Evolutionary conservation across 306 rosid species (phyloP), one percentile per base, ranked within the genome.

Genomic region (Ormosia semicastrata): DNA sequence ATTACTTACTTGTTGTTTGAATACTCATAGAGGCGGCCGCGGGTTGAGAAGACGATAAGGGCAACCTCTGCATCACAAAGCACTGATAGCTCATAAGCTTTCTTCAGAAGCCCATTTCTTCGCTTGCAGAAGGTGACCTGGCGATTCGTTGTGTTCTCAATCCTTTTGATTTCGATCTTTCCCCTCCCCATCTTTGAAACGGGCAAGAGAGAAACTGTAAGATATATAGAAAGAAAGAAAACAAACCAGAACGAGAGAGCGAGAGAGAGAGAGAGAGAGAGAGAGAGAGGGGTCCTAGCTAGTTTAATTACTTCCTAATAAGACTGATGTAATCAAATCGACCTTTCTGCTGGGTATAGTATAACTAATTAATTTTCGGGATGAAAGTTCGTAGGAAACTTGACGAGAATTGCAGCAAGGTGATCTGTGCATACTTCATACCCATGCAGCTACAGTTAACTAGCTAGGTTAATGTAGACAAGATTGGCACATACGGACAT

Each of bases 121-220:
- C 99, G 37, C 91, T 95, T 95, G 87, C 98, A 95, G 86, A 95
- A 95, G 2, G 99, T 93, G 50, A 95, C 99, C 47, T 95, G 99
- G 0, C 99, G 75, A 49, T 93, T 95, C 0, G 99, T 93, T 8
- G 94, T 92, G 88, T 93, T 90, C 84, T 95, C 99, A 2, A 95
- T 95, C 87, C 99, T 87, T 66, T 95, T 95, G 17, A 95, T 95
- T 85, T 95, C 97, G 4, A 95, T 91, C 87, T 95, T 95, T 69
- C 99, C 97, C 66, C 99, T 86, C 8, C 98, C 99, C 99, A 95
- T 94, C 63, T 68, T 44, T 47, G 4, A 10, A 24, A 58, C 36
- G 1, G 24, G 1, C 10, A 58, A 58, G 7, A 24, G 36, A 58
- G 0, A 8, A 57, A 58, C 13, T n/a, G 14, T 43, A 58, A 58